Base-by-base conservation (phyloP, 2,329 filamentous ascomycete species). In the Ustulina deusta region DNA sequence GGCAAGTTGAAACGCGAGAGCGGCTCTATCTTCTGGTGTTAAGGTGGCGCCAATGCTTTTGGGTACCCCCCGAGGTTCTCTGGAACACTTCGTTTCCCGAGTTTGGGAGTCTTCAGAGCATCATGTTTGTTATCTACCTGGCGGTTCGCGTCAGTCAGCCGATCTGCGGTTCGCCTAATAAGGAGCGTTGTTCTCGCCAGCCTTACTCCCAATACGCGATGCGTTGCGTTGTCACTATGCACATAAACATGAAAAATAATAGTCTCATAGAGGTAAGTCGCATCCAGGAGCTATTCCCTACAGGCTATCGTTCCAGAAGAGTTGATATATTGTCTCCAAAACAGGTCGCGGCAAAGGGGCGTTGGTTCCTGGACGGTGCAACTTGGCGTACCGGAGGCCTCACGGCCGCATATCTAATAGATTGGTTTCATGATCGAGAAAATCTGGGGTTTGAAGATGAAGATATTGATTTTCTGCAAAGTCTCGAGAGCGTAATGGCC, bases 1-100 rank as follows among this genome's bases (percentile, higher is more conserved):
- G 65, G 65, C 65, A 29, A 22, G 48, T 63, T 4, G 65, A 66
- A 55, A 66, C 65, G 13, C 48, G 65, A 42, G 65, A 61, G 54
- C 60, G 46, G 13, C 38, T 66, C 32, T 42, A 66, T 66, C 48
- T 63, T 13, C 59, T 66, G 0, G 65, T 63, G 29, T 6, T 42
- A 32, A 58, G 65, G 42, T 66, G 65, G 65, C 65, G 65, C 22
- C 65, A 66, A 36, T 66, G 60, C 48, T 66, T 66, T n/a, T 66
- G 65, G 65, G 46, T 63, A 36, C 65, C 65, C 3, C 65, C 65
- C 0, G 65, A 66, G 25, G 27, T 66, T 11, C 54, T 63, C n/a
- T 66, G 60, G 65, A 42, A 32, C 7, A 55, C 54, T 5, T 27
- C 60, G 13, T 66, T 63, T 10, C 65, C 65, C 11, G 60, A 63